phyloP scores from a whole-genome alignment of 2,329 filamentous ascomycete species.

The Neoscytalidium dimidiatum region DNA sequence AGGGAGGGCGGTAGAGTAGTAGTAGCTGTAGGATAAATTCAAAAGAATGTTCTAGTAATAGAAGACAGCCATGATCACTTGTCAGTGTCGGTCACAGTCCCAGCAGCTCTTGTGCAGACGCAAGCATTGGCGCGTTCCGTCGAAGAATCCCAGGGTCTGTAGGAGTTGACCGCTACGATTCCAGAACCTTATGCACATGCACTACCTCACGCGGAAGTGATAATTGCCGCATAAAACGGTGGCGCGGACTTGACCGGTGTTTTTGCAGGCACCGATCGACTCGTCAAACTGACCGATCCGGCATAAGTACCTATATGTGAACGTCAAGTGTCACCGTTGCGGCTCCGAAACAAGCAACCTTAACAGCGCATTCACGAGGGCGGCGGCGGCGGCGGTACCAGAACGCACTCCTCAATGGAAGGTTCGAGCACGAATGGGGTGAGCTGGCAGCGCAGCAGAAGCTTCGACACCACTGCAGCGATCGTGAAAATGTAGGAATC shows the following conservation, averaged over 20 bases:
- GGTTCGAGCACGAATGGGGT: not conserved
- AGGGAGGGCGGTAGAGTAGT: not conserved
- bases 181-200: not conserved
- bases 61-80: not conserved
- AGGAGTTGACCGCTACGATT: not conserved
- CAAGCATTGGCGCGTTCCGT: not conserved
- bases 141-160: not conserved
- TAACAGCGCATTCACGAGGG: not conserved
- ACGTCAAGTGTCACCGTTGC: not conserved
- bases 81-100: not conserved
- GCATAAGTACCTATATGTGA: not conserved
- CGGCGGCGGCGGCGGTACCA: not conserved
- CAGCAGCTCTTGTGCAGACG: not conserved
- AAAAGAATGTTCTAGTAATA: conserved; percentile 2
- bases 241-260: not conserved
- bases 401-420: not conserved
- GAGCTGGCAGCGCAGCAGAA: not conserved
- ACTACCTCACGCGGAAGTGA: not conserved
- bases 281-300: not conserved
- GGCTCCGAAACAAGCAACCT: not conserved
- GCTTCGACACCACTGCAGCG: not conserved
- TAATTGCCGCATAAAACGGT: not conserved
- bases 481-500: not conserved
- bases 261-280: not conserved
- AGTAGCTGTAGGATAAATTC: not conserved